phyloP scores from a whole-genome alignment of 2,329 filamentous ascomycete genomes.

The Hypoxylon sp. region DNA sequence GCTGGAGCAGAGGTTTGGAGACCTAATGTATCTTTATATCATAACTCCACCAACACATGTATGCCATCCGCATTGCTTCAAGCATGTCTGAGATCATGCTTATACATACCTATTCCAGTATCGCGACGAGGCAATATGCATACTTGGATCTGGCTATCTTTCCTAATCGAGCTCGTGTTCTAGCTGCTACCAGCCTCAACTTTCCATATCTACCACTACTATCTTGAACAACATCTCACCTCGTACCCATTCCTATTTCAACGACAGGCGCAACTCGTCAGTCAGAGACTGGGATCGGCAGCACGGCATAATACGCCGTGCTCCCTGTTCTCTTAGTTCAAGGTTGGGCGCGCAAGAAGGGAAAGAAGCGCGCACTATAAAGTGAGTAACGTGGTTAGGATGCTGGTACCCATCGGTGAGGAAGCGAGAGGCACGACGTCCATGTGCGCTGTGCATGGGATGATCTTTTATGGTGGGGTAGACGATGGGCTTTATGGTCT shows the following conservation, averaged over 20 bases:
- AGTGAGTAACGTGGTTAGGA: slow-evolving; percentile 46
- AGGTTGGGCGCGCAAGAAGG: slow-evolving; percentile 31
- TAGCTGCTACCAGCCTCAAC: slow-evolving; percentile 52
- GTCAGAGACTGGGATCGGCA: slow-evolving; percentile 28
- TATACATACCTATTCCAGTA: slow-evolving; percentile 28
- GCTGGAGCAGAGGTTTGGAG: slow-evolving; percentile 18
- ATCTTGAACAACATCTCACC: slow-evolving; percentile 27
- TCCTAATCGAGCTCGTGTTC: slow-evolving; percentile 42
- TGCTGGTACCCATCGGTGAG: slow-evolving; percentile 51
- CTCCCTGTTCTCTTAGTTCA: slow-evolving; percentile 26
- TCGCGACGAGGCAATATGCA: slow-evolving; percentile 36
- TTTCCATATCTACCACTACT: slow-evolving; percentile 43
- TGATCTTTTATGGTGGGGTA: slow-evolving; percentile 39
- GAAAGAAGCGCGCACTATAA: slow-evolving; percentile 30
- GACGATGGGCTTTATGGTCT: slow-evolving; percentile 23
- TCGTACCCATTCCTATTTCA: slow-evolving; percentile 37
- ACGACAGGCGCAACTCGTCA: slow-evolving; percentile 32
- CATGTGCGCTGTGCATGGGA: slow-evolving; percentile 38
- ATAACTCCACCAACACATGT: slow-evolving; percentile 30
- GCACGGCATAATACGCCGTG: slow-evolving; percentile 38
- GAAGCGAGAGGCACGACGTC: slow-evolving; percentile 44
- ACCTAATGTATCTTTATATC: slow-evolving; percentile 18
- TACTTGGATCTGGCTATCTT: slow-evolving; percentile 39
- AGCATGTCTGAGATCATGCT: slow-evolving; percentile 30
- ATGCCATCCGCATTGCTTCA: slow-evolving; percentile 38